phyloP scores from a whole-genome alignment of 2,329 filamentous ascomycete genomes.

The Trichocomaceae sp. region DNA sequence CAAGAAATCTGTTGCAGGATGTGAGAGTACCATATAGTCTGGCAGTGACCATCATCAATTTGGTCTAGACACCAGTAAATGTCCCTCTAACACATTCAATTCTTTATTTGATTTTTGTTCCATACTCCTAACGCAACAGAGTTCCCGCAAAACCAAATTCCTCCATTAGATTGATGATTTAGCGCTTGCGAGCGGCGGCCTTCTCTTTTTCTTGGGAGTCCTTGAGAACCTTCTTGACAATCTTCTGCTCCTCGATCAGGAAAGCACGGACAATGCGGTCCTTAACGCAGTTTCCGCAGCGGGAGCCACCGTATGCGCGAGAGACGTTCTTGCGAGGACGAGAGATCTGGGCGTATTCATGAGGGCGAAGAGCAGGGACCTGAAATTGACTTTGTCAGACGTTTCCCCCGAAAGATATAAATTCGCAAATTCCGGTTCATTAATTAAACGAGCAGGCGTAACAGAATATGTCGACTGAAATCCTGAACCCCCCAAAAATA shows the following conservation, averaged over 20 bases:
- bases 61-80: conserved; percentile 25
- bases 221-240: conserved; percentile 99
- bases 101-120: conserved; percentile 28
- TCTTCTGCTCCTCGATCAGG: conserved; percentile 99
- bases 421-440: neutral
- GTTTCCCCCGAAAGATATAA: neutral
- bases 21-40: conserved; percentile 26
- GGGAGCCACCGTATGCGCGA: conserved; percentile 95
- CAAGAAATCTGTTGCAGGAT: conserved; percentile 15
- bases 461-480: neutral
- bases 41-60: conserved; percentile 23
- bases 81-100: conserved; percentile 25
- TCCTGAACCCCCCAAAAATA: neutral
- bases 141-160: conserved; percentile 19
- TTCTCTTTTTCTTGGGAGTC: conserved; percentile 70
- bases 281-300: conserved; percentile 97
- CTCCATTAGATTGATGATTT: conserved; percentile 20
- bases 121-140: conserved; percentile 18
- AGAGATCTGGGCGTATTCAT: conserved; percentile 95
- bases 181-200: conserved; percentile 37
- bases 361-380: conserved; percentile 94
- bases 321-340: conserved; percentile 99
- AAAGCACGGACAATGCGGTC: conserved; percentile 97
- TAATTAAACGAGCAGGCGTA: neutral
- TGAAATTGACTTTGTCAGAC: conserved; percentile 31